phyloP scores from a whole-genome alignment of 2,329 filamentous ascomycete species.

The Calonectria fujianensis region DNA sequence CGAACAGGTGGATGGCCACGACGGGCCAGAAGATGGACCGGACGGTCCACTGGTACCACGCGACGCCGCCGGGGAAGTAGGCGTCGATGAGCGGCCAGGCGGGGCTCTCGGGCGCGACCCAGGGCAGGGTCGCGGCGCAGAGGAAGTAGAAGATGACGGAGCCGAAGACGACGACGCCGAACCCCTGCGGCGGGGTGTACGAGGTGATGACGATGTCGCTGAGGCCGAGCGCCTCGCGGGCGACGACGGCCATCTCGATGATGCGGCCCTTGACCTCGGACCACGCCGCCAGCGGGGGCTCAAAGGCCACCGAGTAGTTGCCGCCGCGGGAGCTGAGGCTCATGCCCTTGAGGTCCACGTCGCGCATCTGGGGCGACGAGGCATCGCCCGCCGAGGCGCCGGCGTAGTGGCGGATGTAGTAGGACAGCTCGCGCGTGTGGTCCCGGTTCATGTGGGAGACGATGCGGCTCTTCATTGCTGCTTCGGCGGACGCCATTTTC shows the following conservation, averaged over 20 bases:
- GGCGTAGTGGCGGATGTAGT: conserved; percentile 86
- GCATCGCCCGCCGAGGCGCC: conserved; percentile 73
- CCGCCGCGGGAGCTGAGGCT: conserved; percentile 73
- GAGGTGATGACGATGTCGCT: conserved; percentile 65
- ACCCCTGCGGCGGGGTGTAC: conserved; percentile 64
- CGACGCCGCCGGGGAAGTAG: conserved; percentile 75
- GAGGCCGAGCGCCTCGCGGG: conserved; percentile 76
- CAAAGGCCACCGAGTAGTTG: conserved; percentile 75
- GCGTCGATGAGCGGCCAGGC: conserved; percentile 70
- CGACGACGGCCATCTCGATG: conserved; percentile 79
- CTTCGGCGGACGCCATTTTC: conserved; percentile 54
- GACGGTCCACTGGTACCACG: conserved; percentile 75
- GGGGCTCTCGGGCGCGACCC: conserved; percentile 71
- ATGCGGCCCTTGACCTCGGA: conserved; percentile 81
- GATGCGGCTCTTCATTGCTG: conserved; percentile 61
- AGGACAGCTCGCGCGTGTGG: conserved; percentile 83
- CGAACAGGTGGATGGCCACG: conserved; percentile 78
- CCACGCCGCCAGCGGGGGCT: conserved; percentile 81
- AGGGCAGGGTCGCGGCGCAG: conserved; percentile 67
- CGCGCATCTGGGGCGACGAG: conserved; percentile 75
- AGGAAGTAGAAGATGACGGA: conserved; percentile 73
- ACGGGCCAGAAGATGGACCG: conserved; percentile 75
- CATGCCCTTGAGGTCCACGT: conserved; percentile 79
- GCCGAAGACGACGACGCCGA: conserved; percentile 73
- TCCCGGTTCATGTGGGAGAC: conserved; percentile 92